Base-by-base conservation (phyloP, 108 stramenopile species). In the Cyclotella sp. region DNA sequence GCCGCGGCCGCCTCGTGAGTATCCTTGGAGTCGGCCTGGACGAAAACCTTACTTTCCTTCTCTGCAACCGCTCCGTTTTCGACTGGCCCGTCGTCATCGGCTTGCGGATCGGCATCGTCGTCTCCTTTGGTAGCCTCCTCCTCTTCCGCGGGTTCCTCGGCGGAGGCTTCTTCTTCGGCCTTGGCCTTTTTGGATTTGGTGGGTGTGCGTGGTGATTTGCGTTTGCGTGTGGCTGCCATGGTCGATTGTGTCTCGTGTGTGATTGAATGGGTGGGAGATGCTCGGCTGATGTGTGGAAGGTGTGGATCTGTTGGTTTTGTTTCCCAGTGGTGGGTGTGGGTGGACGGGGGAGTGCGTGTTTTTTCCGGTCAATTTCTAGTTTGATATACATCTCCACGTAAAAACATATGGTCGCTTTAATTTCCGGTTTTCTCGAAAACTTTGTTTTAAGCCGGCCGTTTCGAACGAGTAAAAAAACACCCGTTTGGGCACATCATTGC, bases 121-220 rank as follows among this genome's bases (percentile, higher is more conserved):
- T 63, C 73, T 40, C 15, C 41, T 1, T 27, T 15, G 58, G 47
- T 4, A 11, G 49, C 13, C 45, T 71, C 54, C 43, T 71, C 55
- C 28, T 72, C 60, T 19, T 29, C 43, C 3, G 1, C 29, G 39
- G 43, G 21, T 44, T 72, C 59, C 42, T 45, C 43, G 46, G 30
- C 76, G n/a, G 68, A 39, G 6, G 28, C 74, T 22, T 69, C 68
- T 69, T 77, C 70, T 34, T 77, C 69, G 44, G 76, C 62, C 55
- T 79, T 79, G 55, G 51, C 73, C 66, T 79, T 75, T 52, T 79
- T 75, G 64, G 73, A 58, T 52, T 73, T 64, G 18, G 65, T 26
- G 12, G 49, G 51, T 11, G 68, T 63, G 40, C 45, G 45, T 45
- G 61, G 6, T 52, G 76, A 67, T 63, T 77, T 77, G 52, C 76